These are phyloP conservation scores for Tilletiaria anomala DNA, from an alignment of 1,284 basidiomycete genomes.

Conservation along the genomic window DNA sequence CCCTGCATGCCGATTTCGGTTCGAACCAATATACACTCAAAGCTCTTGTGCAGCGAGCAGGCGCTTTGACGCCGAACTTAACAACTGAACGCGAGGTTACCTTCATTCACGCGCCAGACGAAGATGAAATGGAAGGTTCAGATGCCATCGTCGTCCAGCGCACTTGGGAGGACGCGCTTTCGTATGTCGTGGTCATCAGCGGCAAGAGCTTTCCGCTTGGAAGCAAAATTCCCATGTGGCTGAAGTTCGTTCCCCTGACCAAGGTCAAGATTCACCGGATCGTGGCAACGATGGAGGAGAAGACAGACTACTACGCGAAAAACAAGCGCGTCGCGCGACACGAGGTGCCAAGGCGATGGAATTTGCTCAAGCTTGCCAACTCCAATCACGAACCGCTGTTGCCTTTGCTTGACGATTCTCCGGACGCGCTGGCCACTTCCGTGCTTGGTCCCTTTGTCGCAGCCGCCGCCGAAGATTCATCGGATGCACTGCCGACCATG, in stretches of 20 bases:
- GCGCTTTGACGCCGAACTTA: slow-evolving; percentile 63
- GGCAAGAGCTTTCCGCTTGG: slow-evolving; percentile 55
- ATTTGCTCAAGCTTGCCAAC: slow-evolving; percentile 54
- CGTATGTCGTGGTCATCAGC: slow-evolving; percentile 62
- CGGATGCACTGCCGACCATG: slow-evolving; percentile 32
- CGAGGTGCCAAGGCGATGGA: slow-evolving; percentile 55
- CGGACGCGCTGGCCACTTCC: slow-evolving; percentile 41
- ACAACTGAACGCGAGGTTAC: slow-evolving; percentile 58
- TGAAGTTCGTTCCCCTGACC: slow-evolving; percentile 64
- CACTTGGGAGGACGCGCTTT: slow-evolving; percentile 80
- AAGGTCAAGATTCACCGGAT: slow-evolving; percentile 73
- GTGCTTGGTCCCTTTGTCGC: slow-evolving; percentile 40
- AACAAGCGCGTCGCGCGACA: slow-evolving; percentile 53
- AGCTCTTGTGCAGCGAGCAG: slow-evolving; percentile 68
- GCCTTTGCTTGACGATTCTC: slow-evolving; percentile 50
- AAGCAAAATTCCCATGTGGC: slow-evolving; percentile 61
- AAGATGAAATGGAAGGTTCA: slow-evolving; percentile 50
- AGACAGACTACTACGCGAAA: slow-evolving; percentile 46
- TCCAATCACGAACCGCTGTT: slow-evolving; percentile 49
- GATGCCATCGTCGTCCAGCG: slow-evolving; percentile 74
- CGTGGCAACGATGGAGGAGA: slow-evolving; percentile 58
- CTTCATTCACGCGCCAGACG: slow-evolving; percentile 56
- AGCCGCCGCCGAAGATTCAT: slow-evolving; percentile 16
- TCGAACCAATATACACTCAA: slow-evolving; percentile 65
- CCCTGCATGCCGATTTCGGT: slow-evolving; percentile 63